Base-by-base conservation (phyloP, 495 filamentous ascomycete species). In the Penicillium chermesinum region DNA sequence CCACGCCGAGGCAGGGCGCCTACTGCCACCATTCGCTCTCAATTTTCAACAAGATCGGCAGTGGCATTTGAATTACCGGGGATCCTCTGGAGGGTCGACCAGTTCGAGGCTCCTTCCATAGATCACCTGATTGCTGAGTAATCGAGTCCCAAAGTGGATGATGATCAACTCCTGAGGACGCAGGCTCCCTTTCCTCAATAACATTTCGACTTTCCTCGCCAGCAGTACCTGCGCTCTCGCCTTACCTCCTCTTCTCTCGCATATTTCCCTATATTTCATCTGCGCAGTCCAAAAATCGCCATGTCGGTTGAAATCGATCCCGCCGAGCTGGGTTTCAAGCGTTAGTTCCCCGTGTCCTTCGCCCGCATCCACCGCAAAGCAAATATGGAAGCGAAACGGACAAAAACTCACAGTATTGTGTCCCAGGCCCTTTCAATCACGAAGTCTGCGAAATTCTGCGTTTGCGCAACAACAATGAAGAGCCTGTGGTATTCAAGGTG, bases 221-320 rank as follows among this genome's bases (percentile, higher is more conserved):
- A 35, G 42, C 42, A 30, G 25, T 30, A 30, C 25, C 25, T 30
- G 53, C 52, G 52, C 30, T 30, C 42, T 49, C 19, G 33, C 51
- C 51, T 49, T 51, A 44, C 34, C 12, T 36, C n/a, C 43, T n/a
- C 35, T 38, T 41, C 41, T 37, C 14, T 35, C 30, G 14, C 20
- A 5, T 13, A n/a, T 10, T n/a, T 20, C 20, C 10, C 12, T 37
- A 5, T 6, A 6, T 37, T 37, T 4, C 12, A 37, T 13, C 25
- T 16, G 25, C 30, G 37, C 44, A 38, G 40, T 38, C 38, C 38
- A 30, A 35, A 18, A 49, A 54, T 59, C 74, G 77, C 46, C 66
- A 98, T 98, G 93, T 95, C 91, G 50, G 82, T 98, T 65, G 85
- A 95, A 59, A 85, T 97, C 62, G 85, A 93, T 53, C 94, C 93